Evolutionary conservation across 164 flowering plant genomes (phyloP), one percentile per base, ranked within the genome.

Genomic region (Tetracentron sinense): DNA sequence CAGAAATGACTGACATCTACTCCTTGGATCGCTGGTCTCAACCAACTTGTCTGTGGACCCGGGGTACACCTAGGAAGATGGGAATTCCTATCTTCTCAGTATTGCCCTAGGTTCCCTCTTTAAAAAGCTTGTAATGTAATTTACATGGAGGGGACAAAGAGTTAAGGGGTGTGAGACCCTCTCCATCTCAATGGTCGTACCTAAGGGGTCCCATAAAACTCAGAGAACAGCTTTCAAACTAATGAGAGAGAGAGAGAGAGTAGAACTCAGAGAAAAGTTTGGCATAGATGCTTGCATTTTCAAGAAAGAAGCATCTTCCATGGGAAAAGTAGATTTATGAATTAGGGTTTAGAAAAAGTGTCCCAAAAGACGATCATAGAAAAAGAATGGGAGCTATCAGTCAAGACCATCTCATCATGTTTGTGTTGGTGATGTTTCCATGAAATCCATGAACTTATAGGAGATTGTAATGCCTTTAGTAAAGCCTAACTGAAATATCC

Each of bases 371-470:
- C 38, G 57, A 20, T 50, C n/a, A n/a, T n/a, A n/a, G 19, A 54
- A 56, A 69, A 57, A 57, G 62, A 44, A 42, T 48, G 56, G 53
- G 49, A 30, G 47, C 56, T 23, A 69, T 61, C 63, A 69, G 57
- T 62, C 67, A 50, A 38, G 27, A 53, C 10, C 58, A 28, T 60
- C 64, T 38, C 70, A 60, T 67, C 54, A 52, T 42, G 58, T 51
- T n/a, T 46, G 26, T 23, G 27, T 6, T n/a, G n/a, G 31, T 42
- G 58, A 44, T 67, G 60, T 23, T 42, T 38, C 59, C 60, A 52
- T 66, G 53, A 30, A 67, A 20, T 20, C 35, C 21, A 35, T 10
- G 19, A 31, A 0, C 7, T 7, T 31, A 28, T 15, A 62, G 49
- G 52, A 29, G 56, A 42, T 49, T 5, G 2, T 33, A 35, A 38